These are phyloP conservation scores for Pleoardoris graminearum DNA, from an alignment of 2,329 filamentous ascomycete genomes.

Conservation along the genomic window DNA sequence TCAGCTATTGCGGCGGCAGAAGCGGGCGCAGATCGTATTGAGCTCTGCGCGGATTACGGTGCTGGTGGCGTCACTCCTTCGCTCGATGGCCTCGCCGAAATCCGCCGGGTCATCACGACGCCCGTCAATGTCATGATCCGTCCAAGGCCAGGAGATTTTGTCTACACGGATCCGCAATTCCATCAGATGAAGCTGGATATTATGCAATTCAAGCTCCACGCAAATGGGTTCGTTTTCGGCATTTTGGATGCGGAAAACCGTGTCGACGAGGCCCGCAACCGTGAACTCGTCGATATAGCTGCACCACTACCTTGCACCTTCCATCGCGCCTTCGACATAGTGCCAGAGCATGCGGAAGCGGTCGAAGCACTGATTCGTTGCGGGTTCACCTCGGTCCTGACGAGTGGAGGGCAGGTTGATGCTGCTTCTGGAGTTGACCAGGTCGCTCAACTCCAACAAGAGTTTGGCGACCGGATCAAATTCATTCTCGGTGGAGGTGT, in stretches of 20 bases:
- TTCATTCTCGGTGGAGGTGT: constrained; percentile 59
- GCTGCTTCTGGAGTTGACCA: constrained; percentile 42
- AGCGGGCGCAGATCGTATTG: constrained; percentile 55
- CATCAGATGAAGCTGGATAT: constrained; percentile 51
- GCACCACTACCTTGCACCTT: constrained; percentile 56
- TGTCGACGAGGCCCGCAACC: constrained; percentile 50
- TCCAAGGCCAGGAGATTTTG: constrained; percentile 53
- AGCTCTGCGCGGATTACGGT: constrained; percentile 51
- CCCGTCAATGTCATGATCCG: constrained; percentile 60
- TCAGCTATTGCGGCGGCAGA: constrained; percentile 50
- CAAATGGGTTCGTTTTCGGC: constrained; percentile 58
- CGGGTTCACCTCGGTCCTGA: constrained; percentile 55
- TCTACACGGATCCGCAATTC: constrained; percentile 49
- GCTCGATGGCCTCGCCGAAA: constrained; percentile 25
- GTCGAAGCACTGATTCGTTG: constrained; percentile 46
- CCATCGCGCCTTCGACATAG: constrained; percentile 58
- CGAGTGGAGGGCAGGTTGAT: constrained; percentile 49
- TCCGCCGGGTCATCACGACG: constrained; percentile 33
- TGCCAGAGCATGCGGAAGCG: constrained; percentile 34
- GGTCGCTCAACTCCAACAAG: constrained; percentile 38
- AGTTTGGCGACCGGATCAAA: constrained; percentile 38
- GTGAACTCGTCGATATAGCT: constrained; percentile 49
- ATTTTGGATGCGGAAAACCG: constrained; percentile 40
- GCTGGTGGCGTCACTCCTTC: constrained; percentile 51
- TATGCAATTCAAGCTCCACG: constrained; percentile 38